Percentiles rank a stretch among this genome's conserved stretches.
phyloP scores from a whole-genome alignment of 768 basidiomycete species.

The Fomitopsis pulvina region DNA sequence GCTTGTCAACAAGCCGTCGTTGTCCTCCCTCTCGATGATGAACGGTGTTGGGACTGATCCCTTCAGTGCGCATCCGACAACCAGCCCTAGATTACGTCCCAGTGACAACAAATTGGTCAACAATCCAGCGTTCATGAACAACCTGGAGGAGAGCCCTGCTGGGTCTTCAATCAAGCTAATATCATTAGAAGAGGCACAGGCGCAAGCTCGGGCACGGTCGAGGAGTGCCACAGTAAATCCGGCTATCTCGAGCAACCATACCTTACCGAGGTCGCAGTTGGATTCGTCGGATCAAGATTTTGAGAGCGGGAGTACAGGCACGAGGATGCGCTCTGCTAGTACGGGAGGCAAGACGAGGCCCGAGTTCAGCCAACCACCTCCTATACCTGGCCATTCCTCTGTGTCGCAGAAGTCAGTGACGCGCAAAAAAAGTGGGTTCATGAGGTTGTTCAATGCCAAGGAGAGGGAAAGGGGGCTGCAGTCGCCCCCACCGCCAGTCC shows the following conservation, averaged over 20 bases:
- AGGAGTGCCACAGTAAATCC: constrained; percentile 32
- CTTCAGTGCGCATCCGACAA: background rate
- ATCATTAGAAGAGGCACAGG: constrained; percentile 73
- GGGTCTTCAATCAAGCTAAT: constrained; percentile 60
- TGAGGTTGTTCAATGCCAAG: constrained; percentile 67
- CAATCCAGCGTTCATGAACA: constrained; percentile 3
- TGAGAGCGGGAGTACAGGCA: constrained; percentile 19
- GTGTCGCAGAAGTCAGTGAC: constrained; percentile 44
- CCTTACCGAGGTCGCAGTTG: constrained; percentile 15
- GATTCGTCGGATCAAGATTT: constrained; percentile 4
- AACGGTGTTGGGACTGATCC: background rate
- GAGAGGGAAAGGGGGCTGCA: constrained; percentile 31
- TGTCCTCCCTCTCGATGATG: constrained; percentile 3
- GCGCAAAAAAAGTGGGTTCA: constrained; percentile 78
- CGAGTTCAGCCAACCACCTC: constrained; percentile 8
- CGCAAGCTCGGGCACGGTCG: constrained; percentile 47
- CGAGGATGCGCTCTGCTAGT: constrained; percentile 58
- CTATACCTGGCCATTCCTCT: constrained; percentile 6
- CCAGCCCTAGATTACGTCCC: background rate
- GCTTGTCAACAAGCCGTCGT: constrained; percentile 11
- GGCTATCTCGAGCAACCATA: constrained; percentile 11
- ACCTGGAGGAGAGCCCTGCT: constrained; percentile 33
- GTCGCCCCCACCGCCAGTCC: constrained; percentile 48
- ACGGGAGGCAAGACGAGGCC: constrained; percentile 43
- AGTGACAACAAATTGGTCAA: constrained; percentile 1